Evolutionary conservation across 257 asterid species (phyloP).

Genomic region (Solanum chmielewskii): DNA sequence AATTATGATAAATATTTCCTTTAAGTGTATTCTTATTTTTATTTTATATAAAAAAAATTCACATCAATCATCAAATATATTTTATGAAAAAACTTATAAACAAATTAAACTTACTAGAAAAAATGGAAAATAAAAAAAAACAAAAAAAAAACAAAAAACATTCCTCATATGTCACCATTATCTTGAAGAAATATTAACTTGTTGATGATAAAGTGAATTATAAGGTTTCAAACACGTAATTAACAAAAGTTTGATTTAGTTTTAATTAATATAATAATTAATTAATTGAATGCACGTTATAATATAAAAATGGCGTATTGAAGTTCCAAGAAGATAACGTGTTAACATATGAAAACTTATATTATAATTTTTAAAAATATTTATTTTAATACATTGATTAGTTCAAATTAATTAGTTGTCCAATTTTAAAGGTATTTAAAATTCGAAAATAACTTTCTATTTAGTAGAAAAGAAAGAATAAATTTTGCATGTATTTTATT

Average conservation of each 20-base stretch:
- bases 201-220: neutral
- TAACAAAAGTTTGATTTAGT: neutral
- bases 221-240: neutral
- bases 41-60: neutral
- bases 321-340: neutral
- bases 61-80: neutral
- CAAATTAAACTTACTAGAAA: neutral
- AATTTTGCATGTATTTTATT: too few species aligned
- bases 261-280: neutral
- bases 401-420: neutral
- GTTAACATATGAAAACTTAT: neutral
- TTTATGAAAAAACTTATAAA: neutral
- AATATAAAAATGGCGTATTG: neutral
- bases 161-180: neutral
- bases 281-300: neutral
- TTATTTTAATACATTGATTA: neutral
- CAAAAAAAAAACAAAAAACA: neutral
- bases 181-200: neutral
- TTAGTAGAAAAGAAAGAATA: neutral
- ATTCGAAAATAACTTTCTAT: neutral
- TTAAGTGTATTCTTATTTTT: neutral
- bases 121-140: neutral
- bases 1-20: neutral
- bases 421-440: neutral
- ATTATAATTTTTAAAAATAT: neutral